Conservation (phyloP, 139 green algal genomes). For the Chlorella sorokiniana region DNA sequence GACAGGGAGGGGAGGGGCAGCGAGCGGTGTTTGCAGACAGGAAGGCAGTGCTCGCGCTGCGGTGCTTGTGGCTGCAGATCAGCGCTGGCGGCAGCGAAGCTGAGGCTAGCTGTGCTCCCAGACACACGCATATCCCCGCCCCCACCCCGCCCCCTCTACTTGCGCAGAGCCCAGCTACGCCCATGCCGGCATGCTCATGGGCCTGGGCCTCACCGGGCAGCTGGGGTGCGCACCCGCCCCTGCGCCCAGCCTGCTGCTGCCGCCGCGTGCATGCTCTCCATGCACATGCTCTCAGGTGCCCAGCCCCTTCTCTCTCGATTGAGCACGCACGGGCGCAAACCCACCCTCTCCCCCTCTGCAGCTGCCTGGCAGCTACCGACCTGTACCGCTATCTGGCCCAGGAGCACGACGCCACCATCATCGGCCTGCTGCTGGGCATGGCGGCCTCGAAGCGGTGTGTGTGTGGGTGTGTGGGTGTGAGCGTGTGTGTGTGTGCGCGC, state of each 20-base stretch:
- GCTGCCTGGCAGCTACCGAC: constrained; percentile 57
- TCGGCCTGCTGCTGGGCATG: constrained; percentile 88
- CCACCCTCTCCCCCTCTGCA: constrained; percentile 23
- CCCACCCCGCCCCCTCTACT: not conserved
- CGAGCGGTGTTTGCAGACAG: not conserved
- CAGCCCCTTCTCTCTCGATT: not conserved
- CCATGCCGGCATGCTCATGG: constrained; percentile 90
- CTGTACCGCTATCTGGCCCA: constrained; percentile 75
- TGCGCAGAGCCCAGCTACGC: constrained; percentile 68
- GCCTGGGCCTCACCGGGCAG: constrained; percentile 83
- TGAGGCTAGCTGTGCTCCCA: not conserved
- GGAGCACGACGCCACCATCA: constrained; percentile 81
- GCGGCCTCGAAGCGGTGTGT: constrained; percentile 53
- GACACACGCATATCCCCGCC: not conserved
- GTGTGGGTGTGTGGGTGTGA: not conserved
- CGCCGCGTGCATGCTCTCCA: not conserved
- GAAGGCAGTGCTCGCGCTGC: too few relatives aligned
- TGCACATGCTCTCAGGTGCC: too few relatives aligned
- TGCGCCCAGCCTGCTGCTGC: too few relatives aligned
- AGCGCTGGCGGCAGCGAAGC: too few relatives aligned
- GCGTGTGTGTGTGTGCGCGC: not conserved
- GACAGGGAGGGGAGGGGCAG: not conserved
- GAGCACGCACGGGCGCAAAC: not conserved
- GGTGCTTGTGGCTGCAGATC: too few relatives aligned
- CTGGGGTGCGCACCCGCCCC: not conserved